phyloP scores from a whole-genome alignment of 768 basidiomycete species.

The Tephrocybe sp. region DNA sequence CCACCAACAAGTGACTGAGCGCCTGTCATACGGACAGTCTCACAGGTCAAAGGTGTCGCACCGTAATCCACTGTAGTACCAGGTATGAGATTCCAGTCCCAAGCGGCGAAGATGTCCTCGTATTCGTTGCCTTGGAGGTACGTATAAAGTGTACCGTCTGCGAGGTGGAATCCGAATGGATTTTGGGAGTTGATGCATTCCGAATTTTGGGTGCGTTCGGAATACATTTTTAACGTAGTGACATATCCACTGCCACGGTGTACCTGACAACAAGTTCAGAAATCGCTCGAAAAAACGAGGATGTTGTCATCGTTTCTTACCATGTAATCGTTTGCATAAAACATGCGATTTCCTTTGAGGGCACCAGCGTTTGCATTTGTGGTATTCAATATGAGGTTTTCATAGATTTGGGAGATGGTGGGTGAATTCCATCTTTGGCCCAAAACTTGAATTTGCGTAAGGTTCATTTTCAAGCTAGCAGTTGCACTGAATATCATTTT shows the following conservation, averaged over 20 bases:
- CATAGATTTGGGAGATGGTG: conserved; percentile 20
- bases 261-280: conserved; percentile 10
- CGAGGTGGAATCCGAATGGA: conserved; percentile 66
- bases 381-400: conserved; percentile 15
- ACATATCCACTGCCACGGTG: conserved; percentile 42
- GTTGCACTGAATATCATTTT: conserved; percentile 30
- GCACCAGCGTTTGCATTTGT: conserved; percentile 26
- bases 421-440: conserved; percentile 37
- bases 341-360: conserved; percentile 23
- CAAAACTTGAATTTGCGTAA: conserved; percentile 36
- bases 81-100: conserved; percentile 80
- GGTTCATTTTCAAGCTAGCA: conserved; percentile 39
- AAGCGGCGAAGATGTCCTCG: conserved; percentile 67
- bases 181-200: conserved; percentile 68
- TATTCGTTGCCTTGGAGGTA: conserved; percentile 69
- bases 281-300: neutral
- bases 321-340: conserved; percentile 25
- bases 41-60: conserved; percentile 52
- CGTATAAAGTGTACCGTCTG: conserved; percentile 63
- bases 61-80: conserved; percentile 67
- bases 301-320: conserved; percentile 1
- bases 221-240: conserved; percentile 62
- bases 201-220: conserved; percentile 54
- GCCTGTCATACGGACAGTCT: conserved; percentile 38
- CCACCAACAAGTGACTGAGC: conserved; percentile 65